Base-by-base conservation (phyloP, 108 stramenopile genomes). In the Mediolabrus comicus region DNA sequence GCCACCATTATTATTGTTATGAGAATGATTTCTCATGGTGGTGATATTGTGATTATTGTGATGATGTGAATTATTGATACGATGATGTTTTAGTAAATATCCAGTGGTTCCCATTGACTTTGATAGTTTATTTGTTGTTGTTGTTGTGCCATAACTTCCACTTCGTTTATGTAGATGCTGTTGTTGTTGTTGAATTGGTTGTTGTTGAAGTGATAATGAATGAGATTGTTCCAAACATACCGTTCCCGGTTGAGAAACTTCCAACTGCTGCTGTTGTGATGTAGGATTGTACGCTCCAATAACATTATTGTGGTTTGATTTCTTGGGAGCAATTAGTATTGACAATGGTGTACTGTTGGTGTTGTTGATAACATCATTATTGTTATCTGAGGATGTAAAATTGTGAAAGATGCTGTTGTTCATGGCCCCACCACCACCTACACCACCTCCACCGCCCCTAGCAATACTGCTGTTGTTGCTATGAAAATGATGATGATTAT, bases 71-170 rank as follows among this genome's bases (percentile, higher is more conserved):
- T 36, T 30, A 25, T 12, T 19, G 9, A 16, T 11, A 30, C 19
- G 19, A n/a, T n/a, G n/a, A n/a, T n/a, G n/a, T n/a, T n/a, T n/a
- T n/a, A n/a, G n/a, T 39, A 41, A 1, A 55, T 32, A 69, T 19
- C 46, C 46, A 14, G 58, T 43, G 0, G 46, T 69, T 9, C 57
- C 43, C 68, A 69, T 31, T 16, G 68, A 69, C 24, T 69, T 69
- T 17, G 68, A 69, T 0, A 29, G n/a, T 30, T 29, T 56, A 27
- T 5, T 31, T 0, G 25, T 54, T 54, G 26, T 14, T 14, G 14
- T 27, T 51, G 49, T 28, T 55, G 26, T 7, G 31, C 30, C 31
- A 22, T 29, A 7, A 22, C 43, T 46, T 12, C 7, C 22, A 19
- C 2, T 19, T 46, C 43, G 43, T 46, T 59, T 0, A 6, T 24